These are phyloP conservation scores for Populus hybrid DNA, from an alignment of 441 rosid genomes.

Conservation along the genomic window DNA sequence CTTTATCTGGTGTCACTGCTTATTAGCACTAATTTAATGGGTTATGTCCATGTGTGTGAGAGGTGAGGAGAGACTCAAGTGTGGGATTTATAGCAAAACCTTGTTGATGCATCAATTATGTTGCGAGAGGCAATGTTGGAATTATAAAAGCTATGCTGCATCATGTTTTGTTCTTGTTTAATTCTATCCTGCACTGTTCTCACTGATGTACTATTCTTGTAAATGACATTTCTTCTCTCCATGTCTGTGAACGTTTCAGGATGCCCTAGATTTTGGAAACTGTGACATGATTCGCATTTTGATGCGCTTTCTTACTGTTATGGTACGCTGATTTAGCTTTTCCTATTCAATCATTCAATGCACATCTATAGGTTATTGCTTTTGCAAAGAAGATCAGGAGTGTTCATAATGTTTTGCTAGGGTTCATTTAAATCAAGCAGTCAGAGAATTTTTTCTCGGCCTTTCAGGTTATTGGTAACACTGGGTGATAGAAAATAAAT, in stretches of 20 bases:
- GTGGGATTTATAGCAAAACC: neutral
- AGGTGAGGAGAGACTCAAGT: neutral
- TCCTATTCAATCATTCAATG: constrained; percentile 13
- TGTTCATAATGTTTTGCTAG: neutral
- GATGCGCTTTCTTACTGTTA: constrained; percentile 79
- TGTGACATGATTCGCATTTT: constrained; percentile 78
- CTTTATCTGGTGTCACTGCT: neutral
- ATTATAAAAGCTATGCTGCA: neutral
- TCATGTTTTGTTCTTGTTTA: neutral
- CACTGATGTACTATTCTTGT: neutral
- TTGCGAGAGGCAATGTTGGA: neutral
- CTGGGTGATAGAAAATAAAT: constrained; percentile 1
- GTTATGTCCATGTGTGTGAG: neutral
- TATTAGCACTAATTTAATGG: neutral
- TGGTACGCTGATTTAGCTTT: constrained; percentile 47
- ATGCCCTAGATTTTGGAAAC: constrained; percentile 63
- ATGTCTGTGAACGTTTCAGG: constrained; percentile 40
- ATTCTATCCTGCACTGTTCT: constrained; percentile 2
- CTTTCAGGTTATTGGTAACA: neutral
- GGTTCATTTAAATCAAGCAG: neutral
- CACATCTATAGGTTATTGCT: neutral
- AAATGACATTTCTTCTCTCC: constrained; percentile 6
- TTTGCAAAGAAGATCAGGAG: neutral
- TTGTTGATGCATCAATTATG: neutral
- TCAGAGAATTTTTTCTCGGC: neutral